Evolutionary conservation across 495 filamentous ascomycete genomes (phyloP).

Genomic region (Elaphomyces granulatus): DNA sequence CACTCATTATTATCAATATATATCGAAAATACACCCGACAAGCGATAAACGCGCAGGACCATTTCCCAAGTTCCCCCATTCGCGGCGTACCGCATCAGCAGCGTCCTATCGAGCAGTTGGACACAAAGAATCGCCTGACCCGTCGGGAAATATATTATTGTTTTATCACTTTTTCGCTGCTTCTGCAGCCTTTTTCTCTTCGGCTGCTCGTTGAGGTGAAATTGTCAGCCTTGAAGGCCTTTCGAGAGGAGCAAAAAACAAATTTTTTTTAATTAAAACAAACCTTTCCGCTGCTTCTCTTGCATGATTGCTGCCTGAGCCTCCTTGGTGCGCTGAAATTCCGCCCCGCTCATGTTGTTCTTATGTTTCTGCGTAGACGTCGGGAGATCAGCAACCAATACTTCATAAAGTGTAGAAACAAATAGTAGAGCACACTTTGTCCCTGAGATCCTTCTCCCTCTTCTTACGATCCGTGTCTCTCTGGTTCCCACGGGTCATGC

Average conservation of each 20-base stretch:
- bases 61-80: no score
- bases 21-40: no score
- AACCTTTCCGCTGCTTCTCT: slow-evolving; percentile 76
- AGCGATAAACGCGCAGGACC: no score
- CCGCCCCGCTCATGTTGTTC: slow-evolving; percentile 44
- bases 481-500: slow-evolving; percentile 89
- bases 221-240: background rate
- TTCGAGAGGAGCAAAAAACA: slow-evolving; percentile 3
- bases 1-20: no score
- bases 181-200: slow-evolving; percentile 14
- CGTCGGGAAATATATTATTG: background rate
- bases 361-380: slow-evolving; percentile 43
- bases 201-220: slow-evolving; percentile 6
- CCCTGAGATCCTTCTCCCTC: slow-evolving; percentile 42
- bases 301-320: slow-evolving; percentile 71
- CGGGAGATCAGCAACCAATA: slow-evolving; percentile 15
- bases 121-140: no score
- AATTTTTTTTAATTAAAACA: background rate
- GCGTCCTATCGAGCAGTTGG: no score
- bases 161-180: slow-evolving; percentile 10
- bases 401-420: background rate
- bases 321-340: slow-evolving; percentile 62
- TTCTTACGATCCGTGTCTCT: slow-evolving; percentile 79
- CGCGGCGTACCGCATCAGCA: no score
- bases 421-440: slow-evolving; percentile 13